A percentile compares a stretch with the other conserved stretches of the same genome.
These are phyloP conservation scores for Globisporangium irregulare DNA, from an alignment of 352 stramenopile genomes.

Conservation along the genomic window DNA sequence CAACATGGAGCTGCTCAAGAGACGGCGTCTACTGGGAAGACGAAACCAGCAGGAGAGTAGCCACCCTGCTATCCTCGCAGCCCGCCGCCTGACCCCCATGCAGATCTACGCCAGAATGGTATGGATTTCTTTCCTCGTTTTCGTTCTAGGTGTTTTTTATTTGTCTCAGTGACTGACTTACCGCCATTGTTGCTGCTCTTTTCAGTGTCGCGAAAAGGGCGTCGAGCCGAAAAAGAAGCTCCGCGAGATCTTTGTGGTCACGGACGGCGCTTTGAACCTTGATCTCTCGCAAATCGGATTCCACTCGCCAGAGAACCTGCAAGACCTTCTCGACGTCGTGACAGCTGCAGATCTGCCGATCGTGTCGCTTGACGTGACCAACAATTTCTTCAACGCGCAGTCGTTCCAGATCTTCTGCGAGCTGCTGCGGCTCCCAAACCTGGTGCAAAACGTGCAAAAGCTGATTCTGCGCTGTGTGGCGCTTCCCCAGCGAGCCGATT, in stretches of 20 bases:
- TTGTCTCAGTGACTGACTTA: background rate
- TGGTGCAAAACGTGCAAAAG: conserved; percentile 33
- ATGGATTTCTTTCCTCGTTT: background rate
- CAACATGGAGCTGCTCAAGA: conserved; percentile 15
- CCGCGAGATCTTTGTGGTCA: conserved; percentile 34
- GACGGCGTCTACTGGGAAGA: conserved; percentile 24
- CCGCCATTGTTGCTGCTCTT: background rate
- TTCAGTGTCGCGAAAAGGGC: conserved; percentile 43
- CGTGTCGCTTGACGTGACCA: conserved; percentile 44
- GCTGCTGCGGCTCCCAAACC: conserved; percentile 31
- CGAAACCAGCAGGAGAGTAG: background rate
- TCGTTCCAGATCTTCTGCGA: conserved; percentile 51
- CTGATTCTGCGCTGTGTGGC: conserved; percentile 47
- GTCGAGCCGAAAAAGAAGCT: conserved; percentile 39
- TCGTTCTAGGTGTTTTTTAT: background rate
- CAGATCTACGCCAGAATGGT: conserved; percentile 48
- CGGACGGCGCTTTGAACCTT: conserved; percentile 35
- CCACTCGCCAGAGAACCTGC: conserved; percentile 46
- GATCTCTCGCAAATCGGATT: conserved; percentile 53
- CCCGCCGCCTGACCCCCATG: conserved; percentile 17
- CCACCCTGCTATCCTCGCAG: background rate
- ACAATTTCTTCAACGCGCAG: conserved; percentile 59
- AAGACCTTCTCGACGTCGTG: conserved; percentile 50
- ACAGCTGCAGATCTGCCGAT: conserved; percentile 32
- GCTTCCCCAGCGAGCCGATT: conserved; percentile 44